Conservation (phyloP, 495 filamentous ascomycete genomes). For the Daldinia vernicosa region DNA sequence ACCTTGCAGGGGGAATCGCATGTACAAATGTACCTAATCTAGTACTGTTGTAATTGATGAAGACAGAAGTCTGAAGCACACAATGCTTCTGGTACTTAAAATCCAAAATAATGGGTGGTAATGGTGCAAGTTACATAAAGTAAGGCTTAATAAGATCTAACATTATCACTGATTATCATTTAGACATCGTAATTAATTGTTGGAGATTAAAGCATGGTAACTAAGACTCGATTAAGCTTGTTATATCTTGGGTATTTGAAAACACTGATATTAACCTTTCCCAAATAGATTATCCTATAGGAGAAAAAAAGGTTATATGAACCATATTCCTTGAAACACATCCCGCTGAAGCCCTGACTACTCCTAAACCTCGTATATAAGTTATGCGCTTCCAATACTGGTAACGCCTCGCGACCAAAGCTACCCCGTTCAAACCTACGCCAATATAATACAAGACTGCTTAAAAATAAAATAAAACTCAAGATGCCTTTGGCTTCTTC, state of each 20-base stretch:
- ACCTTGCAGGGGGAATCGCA: background rate
- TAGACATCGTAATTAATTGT: background rate
- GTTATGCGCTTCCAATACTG: background rate
- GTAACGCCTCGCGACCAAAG: constrained; percentile 22
- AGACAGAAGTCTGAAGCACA: background rate
- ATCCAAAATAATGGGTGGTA: background rate
- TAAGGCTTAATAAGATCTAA: background rate
- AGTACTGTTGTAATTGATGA: background rate
- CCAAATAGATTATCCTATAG: background rate
- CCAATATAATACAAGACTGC: background rate
- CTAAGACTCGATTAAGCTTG: background rate
- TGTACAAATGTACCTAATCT: background rate
- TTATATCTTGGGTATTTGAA: background rate
- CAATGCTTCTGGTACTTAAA: background rate
- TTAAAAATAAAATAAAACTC: background rate
- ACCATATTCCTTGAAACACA: background rate
- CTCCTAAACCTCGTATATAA: background rate
- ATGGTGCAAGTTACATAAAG: background rate
- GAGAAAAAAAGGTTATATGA: background rate
- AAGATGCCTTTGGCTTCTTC: constrained; percentile 68
- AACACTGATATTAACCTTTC: background rate
- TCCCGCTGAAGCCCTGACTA: background rate
- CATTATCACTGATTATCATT: background rate
- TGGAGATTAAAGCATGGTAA: background rate
- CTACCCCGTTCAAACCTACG: background rate